Percentiles rank a stretch among this genome's conserved stretches.
phyloP scores from a whole-genome alignment of 371 early-diverging fungal genomes.

The Umbelopsis sp. region DNA sequence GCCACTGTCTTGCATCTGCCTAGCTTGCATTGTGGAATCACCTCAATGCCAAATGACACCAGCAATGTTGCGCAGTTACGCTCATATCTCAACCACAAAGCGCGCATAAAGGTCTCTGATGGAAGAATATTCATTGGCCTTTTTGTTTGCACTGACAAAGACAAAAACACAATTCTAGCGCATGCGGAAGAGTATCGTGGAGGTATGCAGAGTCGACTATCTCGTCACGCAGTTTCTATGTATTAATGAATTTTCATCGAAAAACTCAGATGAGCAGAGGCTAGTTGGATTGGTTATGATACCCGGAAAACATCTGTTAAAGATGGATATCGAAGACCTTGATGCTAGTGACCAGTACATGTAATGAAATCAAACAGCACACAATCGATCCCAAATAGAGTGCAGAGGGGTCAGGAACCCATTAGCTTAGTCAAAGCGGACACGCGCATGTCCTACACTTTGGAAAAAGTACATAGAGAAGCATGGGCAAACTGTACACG shows the following conservation, averaged over 20 bases:
- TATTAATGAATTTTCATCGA: too few species aligned
- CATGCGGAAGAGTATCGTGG: slow-evolving; percentile 73
- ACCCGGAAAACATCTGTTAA: slow-evolving; percentile 81
- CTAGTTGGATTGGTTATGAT: slow-evolving; percentile 87
- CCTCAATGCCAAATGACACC: slow-evolving; percentile 27
- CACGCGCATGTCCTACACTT: too few species aligned
- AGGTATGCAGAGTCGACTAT: slow-evolving; percentile 40
- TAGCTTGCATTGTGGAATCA: background rate
- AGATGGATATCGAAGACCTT: slow-evolving; percentile 70
- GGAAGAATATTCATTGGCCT: slow-evolving; percentile 78
- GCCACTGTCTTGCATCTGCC: background rate
- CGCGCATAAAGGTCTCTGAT: slow-evolving; percentile 72
- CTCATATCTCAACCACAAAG: slow-evolving; percentile 63
- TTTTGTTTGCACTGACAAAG: slow-evolving; percentile 82
- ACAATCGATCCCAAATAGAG: too few species aligned
- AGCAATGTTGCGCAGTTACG: slow-evolving; percentile 52
- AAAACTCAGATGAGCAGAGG: slow-evolving; percentile 58
- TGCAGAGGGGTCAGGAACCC: background rate
- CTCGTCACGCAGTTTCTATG: too few species aligned
- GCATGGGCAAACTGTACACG: too few species aligned
- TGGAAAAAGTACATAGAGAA: too few species aligned
- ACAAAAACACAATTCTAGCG: slow-evolving; percentile 78
- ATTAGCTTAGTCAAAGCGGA: background rate
- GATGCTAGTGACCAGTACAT: slow-evolving; percentile 27
- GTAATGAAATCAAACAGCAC: background rate